A percentile compares a stretch with the other conserved stretches of the same genome.
Conservation (phyloP, 2,329 filamentous ascomycete genomes). For the Lomentospora prolificans region DNA sequence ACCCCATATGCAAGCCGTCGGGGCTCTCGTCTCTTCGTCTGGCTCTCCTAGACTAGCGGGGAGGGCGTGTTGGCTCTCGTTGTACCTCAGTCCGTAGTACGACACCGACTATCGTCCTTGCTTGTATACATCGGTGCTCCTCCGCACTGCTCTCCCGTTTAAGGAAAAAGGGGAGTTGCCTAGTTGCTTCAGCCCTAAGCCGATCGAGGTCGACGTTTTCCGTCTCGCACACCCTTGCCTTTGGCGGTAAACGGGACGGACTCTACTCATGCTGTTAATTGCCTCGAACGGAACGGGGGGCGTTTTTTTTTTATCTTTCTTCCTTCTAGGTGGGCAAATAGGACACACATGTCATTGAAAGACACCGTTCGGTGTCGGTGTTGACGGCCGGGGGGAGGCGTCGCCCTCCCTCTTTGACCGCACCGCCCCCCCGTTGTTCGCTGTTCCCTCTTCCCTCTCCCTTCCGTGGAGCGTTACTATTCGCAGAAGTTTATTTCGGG, state of each 20-base stretch:
- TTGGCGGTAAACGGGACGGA: background rate
- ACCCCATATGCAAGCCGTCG: slow-evolving; percentile 3
- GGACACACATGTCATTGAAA: background rate
- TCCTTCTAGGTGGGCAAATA: background rate
- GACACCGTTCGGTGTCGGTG: background rate
- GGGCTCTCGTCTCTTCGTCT: background rate
- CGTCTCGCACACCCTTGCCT: background rate
- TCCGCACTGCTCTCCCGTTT: slow-evolving; percentile 8
- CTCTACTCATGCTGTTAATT: background rate
- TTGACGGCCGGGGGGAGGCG: background rate
- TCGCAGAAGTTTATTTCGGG: slow-evolving; percentile 1
- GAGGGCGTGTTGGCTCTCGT: background rate
- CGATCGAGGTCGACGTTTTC: background rate
- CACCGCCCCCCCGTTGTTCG: slow-evolving; percentile 13
- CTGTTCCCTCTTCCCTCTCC: slow-evolving; percentile 7
- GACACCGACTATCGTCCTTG: background rate
- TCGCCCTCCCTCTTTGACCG: slow-evolving; percentile 7
- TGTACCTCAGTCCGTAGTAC: background rate
- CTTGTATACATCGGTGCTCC: background rate
- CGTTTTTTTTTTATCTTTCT: slow-evolving; percentile 7
- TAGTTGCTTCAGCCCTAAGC: slow-evolving; percentile 7
- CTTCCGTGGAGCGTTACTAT: background rate
- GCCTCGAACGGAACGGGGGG: slow-evolving; percentile 7
- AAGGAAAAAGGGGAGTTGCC: slow-evolving; percentile 2
- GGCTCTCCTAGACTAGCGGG: background rate